Percentiles rank a stretch among this genome's conserved stretches.
phyloP scores from a whole-genome alignment of 495 filamentous ascomycete species.

The Daldinia decipiens region DNA sequence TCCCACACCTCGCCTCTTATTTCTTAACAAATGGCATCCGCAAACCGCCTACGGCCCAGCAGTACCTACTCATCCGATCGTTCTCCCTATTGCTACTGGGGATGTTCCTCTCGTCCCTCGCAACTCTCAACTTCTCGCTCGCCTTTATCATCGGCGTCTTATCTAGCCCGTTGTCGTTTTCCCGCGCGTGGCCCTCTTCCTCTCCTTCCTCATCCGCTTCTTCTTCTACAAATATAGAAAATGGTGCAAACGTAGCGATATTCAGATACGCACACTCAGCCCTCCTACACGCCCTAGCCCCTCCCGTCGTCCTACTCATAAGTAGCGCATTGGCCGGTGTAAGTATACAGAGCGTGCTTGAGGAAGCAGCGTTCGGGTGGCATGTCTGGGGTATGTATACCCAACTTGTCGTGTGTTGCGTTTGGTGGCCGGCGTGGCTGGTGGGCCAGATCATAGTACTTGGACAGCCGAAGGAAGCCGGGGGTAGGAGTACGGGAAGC shows the following conservation, averaged over 20 bases:
- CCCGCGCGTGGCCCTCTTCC: conserved; percentile 60
- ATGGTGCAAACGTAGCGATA: background rate
- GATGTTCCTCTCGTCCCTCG: conserved; percentile 88
- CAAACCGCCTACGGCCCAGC: conserved; percentile 66
- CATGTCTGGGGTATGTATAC: conserved; percentile 92
- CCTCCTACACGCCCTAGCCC: conserved; percentile 69
- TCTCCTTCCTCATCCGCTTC: conserved; percentile 15
- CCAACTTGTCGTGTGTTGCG: conserved; percentile 90
- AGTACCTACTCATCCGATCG: conserved; percentile 82
- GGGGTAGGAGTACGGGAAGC: background rate
- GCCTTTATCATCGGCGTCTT: conserved; percentile 86
- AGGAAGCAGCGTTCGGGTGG: conserved; percentile 88
- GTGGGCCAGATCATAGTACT: conserved; percentile 61
- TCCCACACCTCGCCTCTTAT: conserved; percentile 68
- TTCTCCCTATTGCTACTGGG: conserved; percentile 93
- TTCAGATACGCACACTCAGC: conserved; percentile 35
- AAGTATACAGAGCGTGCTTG: conserved; percentile 66
- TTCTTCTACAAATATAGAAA: background rate
- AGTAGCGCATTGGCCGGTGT: conserved; percentile 62
- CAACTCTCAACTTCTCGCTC: conserved; percentile 96
- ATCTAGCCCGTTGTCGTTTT: conserved; percentile 78
- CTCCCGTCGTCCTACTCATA: conserved; percentile 68
- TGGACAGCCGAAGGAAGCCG: conserved; percentile 39
- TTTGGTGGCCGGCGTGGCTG: conserved; percentile 99
- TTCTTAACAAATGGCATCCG: conserved; percentile 52